A percentile compares a stretch with the other conserved stretches of the same genome.
These are phyloP conservation scores for Fusarium camptoceras DNA, from an alignment of 2,329 filamentous ascomycete genomes.

Conservation along the genomic window DNA sequence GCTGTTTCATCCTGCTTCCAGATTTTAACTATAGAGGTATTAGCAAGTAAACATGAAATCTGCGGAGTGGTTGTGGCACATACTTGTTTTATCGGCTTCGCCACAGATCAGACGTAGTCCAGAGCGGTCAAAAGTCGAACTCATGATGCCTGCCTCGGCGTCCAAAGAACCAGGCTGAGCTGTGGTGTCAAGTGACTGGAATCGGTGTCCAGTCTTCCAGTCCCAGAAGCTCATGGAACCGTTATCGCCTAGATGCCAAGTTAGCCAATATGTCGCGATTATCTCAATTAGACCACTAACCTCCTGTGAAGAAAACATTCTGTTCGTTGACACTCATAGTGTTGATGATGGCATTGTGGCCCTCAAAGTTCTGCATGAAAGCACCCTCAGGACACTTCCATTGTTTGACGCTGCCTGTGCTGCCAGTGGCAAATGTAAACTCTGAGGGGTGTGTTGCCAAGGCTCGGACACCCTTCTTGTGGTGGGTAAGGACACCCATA, in stretches of 20 bases:
- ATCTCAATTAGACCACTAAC: constrained; percentile 43
- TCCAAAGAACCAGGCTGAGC: constrained; percentile 95
- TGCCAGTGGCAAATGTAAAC: constrained; percentile 95
- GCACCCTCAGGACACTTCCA: constrained; percentile 99
- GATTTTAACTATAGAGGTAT: constrained; percentile 75
- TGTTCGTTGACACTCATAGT: constrained; percentile 92
- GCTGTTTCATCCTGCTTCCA: constrained; percentile 96
- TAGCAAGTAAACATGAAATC: constrained; percentile 42
- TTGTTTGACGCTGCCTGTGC: constrained; percentile 95
- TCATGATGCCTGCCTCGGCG: constrained; percentile 95
- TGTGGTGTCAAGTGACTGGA: constrained; percentile 89
- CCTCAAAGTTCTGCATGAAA: constrained; percentile 99
- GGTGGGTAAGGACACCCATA: constrained; percentile 95
- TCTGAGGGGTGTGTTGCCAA: constrained; percentile 88
- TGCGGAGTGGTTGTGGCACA: constrained; percentile 44
- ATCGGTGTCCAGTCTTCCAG: constrained; percentile 95
- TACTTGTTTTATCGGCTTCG: constrained; percentile 94
- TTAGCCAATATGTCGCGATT: constrained; percentile 13
- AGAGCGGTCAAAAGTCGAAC: constrained; percentile 89
- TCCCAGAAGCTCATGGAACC: constrained; percentile 98
- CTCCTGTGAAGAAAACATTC: constrained; percentile 94
- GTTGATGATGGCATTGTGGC: constrained; percentile 97
- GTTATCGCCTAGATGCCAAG: constrained; percentile 73
- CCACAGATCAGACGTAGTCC: constrained; percentile 91
- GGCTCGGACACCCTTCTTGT: constrained; percentile 95